Conservation (phyloP, 805 yeast species). For the Naumovozyma baii region DNA sequence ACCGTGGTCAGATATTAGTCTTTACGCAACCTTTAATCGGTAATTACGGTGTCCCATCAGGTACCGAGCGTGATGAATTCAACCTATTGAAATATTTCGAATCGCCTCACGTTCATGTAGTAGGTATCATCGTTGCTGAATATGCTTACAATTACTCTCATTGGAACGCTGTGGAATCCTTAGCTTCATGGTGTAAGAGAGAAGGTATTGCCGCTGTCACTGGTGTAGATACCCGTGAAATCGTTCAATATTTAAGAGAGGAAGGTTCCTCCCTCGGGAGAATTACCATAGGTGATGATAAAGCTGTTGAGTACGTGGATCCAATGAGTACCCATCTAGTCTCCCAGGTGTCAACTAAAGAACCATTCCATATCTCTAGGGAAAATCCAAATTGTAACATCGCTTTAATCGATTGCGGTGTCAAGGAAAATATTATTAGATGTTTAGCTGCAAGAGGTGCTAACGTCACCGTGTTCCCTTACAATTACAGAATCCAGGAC, state of each 20-base stretch:
- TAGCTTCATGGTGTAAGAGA: conserved; percentile 92
- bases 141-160: conserved; percentile 95
- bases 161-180: conserved; percentile 97
- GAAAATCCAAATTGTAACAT: conserved; percentile 46
- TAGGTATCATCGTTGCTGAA: conserved; percentile 93
- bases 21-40: conserved; percentile 97
- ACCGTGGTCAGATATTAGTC: conserved; percentile 91
- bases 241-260: conserved; percentile 88
- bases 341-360: conserved; percentile 87
- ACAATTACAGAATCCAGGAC: conserved; percentile 84
- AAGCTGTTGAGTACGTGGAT: conserved; percentile 55
- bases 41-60: conserved; percentile 95
- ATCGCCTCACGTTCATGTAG: conserved; percentile 83
- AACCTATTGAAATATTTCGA: conserved; percentile 85
- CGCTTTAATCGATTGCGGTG: conserved; percentile 96
- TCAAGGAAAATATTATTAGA: conserved; percentile 92
- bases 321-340: conserved; percentile 88
- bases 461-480: conserved; percentile 91
- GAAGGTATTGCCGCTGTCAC: conserved; percentile 94
- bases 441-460: conserved; percentile 93
- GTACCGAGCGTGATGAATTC: conserved; percentile 68
- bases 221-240: conserved; percentile 94
- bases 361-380: conserved; percentile 81
- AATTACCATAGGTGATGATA: conserved; percentile 57
- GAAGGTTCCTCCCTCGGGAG: conserved; percentile 91